These are phyloP conservation scores for Pythium periplocum DNA, from an alignment of 352 stramenopile genomes.

Conservation along the genomic window DNA sequence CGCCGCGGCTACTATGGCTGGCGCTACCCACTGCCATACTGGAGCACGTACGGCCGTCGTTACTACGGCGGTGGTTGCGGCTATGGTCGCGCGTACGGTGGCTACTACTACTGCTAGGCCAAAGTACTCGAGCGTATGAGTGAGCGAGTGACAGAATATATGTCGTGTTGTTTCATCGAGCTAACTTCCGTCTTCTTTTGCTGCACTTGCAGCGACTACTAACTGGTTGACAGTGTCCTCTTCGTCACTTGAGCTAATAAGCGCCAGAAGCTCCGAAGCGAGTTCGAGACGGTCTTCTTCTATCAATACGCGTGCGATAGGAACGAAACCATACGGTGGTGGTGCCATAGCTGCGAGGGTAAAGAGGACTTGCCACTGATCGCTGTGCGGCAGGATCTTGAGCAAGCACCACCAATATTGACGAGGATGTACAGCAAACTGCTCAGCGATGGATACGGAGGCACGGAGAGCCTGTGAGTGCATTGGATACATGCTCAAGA, in stretches of 20 bases:
- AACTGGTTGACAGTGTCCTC: constrained; percentile 25
- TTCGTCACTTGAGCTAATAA: constrained; percentile 26
- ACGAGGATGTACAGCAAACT: constrained; percentile 36
- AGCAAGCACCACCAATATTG: constrained; percentile 58
- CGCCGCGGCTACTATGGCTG: no score
- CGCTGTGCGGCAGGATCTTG: constrained; percentile 29
- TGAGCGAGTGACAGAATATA: no score
- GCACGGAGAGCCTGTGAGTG: constrained; percentile 28
- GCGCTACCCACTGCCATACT: no score
- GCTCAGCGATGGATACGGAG: constrained; percentile 32
- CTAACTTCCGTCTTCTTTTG: constrained; percentile 5
- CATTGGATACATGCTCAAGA: constrained; percentile 42
- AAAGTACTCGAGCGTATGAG: no score
- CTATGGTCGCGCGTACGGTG: no score
- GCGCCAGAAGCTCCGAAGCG: constrained; percentile 25
- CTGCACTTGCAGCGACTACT: constrained; percentile 17
- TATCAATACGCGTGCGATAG: constrained; percentile 42
- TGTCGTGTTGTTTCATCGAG: neutral
- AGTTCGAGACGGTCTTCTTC: constrained; percentile 36
- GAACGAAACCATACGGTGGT: constrained; percentile 36
- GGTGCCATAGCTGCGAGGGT: constrained; percentile 26
- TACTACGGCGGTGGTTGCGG: no score
- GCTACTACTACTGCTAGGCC: no score
- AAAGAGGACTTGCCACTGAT: constrained; percentile 47
- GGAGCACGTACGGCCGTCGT: no score